Base-by-base conservation (phyloP, 352 stramenopile genomes). In the Phytophthora lateralis region DNA sequence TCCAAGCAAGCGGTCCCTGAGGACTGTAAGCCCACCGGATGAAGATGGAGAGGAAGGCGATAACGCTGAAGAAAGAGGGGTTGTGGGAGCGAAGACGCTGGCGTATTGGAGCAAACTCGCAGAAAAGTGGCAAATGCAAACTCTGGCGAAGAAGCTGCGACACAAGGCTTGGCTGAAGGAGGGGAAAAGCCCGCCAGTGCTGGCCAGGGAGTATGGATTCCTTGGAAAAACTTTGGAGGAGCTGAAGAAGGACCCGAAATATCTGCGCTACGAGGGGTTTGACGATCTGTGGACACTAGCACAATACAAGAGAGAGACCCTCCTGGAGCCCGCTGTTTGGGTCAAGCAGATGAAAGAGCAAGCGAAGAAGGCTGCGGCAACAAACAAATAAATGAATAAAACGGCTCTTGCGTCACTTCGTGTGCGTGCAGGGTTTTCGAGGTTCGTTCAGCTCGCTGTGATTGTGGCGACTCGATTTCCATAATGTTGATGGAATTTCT, bases 211-310 rank as follows among this genome's bases (percentile, higher is more conserved):
- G 24, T 44, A 52, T 18, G 15, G 35, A 0, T 63, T 48, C 46
- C 51, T 52, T 4, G 46, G 47, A 0, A 57, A 46, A 18, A 26
- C 3, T 11, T 10, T 3, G 0, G 29, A 12, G 12, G 18, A 63
- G 21, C 18, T 58, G 15, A 46, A 32, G 11, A 12, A 24, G 2
- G 35, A 63, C 15, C 29, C 37, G 11, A 32, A n/a, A 5, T 58
- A 41, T 27, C 9, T 51, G 4, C 46, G 26, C 38, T 63, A 63
- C 24, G 1, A 30, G 15, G 56, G 46, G 6, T 63, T 63, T 20
- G 55, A 50, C 29, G 55, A 63, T 12, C 4, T 58, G 14, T 63
- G 56, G 56, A 0, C 18, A 1, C 38, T 37, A 15, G 56, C 46
- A 20, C 56, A 52, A 52, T 17, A 63, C 18, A 58, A 63, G 38